phyloP scores from a whole-genome alignment of 2,329 filamentous ascomycete species.

The Macrophomina phaseolina region DNA sequence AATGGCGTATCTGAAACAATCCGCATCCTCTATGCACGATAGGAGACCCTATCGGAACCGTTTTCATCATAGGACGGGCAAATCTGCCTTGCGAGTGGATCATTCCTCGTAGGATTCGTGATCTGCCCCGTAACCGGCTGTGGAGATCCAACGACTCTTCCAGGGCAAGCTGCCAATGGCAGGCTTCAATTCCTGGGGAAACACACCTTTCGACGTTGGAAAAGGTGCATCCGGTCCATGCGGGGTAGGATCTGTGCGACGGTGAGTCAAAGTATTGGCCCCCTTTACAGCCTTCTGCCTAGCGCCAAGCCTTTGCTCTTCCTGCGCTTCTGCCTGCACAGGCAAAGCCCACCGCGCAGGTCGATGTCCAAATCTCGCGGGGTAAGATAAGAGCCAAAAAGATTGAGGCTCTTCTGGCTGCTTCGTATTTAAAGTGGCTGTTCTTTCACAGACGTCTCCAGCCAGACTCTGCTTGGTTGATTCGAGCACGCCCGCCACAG shows the following conservation, averaged over 20 bases:
- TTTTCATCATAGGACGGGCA: not conserved
- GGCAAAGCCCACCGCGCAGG: no score
- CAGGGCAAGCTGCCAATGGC: no score
- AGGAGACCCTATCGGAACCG: not conserved
- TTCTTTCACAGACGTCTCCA: not conserved
- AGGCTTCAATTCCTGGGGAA: no score
- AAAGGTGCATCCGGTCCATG: not conserved
- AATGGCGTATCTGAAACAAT: not conserved
- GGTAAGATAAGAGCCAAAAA: not conserved
- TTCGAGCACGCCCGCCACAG: not conserved
- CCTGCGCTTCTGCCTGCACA: slow-evolving; percentile 12
- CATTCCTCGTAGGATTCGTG: not conserved
- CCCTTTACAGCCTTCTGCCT: slow-evolving; percentile 1
- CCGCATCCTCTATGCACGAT: not conserved
- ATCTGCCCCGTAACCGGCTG: not conserved
- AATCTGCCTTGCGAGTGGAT: not conserved
- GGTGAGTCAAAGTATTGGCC: not conserved
- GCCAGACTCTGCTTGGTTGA: not conserved
- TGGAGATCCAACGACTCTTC: not conserved
- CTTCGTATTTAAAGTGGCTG: not conserved
- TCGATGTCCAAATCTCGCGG: slow-evolving; percentile 1
- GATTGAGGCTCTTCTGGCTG: not conserved
- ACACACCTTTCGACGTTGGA: no score
- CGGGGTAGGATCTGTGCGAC: not conserved
- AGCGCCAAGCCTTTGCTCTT: not conserved